phyloP scores from a whole-genome alignment of 2,329 filamentous ascomycete genomes.

The Verticillium isaacii region DNA sequence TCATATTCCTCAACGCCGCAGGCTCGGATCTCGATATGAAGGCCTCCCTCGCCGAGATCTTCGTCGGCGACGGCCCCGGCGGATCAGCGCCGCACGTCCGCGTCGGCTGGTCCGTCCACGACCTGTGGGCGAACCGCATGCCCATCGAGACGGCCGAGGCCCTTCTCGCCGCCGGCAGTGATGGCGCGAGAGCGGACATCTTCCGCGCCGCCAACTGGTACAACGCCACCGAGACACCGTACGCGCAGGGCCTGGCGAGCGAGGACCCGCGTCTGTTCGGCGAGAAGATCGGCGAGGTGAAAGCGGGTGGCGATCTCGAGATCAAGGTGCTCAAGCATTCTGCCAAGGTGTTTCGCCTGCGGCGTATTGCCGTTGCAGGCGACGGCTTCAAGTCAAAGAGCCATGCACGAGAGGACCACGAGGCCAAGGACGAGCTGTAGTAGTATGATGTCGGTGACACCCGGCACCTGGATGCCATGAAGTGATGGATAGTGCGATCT shows the following conservation, averaged over 20 bases:
- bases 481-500: no score
- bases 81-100: constrained; percentile 14
- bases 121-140: constrained; percentile 17
- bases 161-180: constrained; percentile 5
- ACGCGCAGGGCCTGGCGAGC: constrained; percentile 11
- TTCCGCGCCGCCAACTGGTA: constrained; percentile 12
- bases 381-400: constrained; percentile 16
- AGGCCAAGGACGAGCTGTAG: constrained; percentile 14
- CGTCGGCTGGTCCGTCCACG: constrained; percentile 14
- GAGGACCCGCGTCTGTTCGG: constrained; percentile 15
- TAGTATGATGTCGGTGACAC: no score
- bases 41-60: constrained; percentile 15
- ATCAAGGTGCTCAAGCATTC: constrained; percentile 11
- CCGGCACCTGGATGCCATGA: no score
- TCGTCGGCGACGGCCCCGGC: constrained; percentile 15
- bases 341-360: constrained; percentile 13
- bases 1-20: constrained; percentile 12
- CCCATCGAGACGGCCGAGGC: constrained; percentile 9
- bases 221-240: constrained; percentile 14
- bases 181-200: constrained; percentile 3
- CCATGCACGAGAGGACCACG: constrained; percentile 10
- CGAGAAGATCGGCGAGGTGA: constrained; percentile 12
- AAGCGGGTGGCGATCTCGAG: constrained; percentile 8
- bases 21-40: constrained; percentile 10
- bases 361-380: constrained; percentile 10